These are phyloP conservation scores for Lithohypha guttulata DNA, from an alignment of 2,329 filamentous ascomycete genomes.

Conservation along the genomic window DNA sequence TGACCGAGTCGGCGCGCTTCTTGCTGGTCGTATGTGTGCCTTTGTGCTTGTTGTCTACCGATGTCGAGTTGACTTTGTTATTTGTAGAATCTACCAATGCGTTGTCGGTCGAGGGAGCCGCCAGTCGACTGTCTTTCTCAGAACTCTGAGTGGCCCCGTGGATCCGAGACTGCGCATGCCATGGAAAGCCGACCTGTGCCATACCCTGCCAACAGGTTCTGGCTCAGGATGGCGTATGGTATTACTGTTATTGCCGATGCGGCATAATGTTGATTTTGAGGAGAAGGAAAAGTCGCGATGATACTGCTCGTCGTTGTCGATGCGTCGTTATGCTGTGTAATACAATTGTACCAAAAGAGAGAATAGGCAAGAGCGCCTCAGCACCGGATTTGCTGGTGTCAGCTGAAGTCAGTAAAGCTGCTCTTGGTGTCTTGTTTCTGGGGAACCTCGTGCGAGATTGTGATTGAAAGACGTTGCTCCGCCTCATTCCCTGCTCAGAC, in stretches of 20 bases:
- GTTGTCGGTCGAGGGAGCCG: neutral
- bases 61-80: neutral
- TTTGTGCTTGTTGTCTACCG: constrained; percentile 3
- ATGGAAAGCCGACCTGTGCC: constrained; percentile 17
- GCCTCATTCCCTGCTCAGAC: no score
- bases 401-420: no score
- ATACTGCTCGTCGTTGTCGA: no score
- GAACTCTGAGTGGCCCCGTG: constrained; percentile 1
- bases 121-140: constrained; percentile 11
- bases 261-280: constrained; percentile 4
- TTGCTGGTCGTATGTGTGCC: constrained; percentile 1
- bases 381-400: no score
- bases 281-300: no score
- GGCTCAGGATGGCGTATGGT: neutral
- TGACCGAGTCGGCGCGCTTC: constrained; percentile 8
- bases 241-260: neutral
- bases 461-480: no score
- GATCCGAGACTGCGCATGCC: constrained; percentile 13
- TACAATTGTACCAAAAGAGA: no score
- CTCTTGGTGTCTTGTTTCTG: no score
- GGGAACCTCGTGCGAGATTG: no score
- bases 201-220: constrained; percentile 8
- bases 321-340: no score
- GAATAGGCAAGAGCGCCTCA: no score
- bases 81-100: constrained; percentile 1